Evolutionary conservation across 2,329 filamentous ascomycete species (phyloP), one percentile per base, ranked within the genome.

Genomic region (Neonectria sp.): DNA sequence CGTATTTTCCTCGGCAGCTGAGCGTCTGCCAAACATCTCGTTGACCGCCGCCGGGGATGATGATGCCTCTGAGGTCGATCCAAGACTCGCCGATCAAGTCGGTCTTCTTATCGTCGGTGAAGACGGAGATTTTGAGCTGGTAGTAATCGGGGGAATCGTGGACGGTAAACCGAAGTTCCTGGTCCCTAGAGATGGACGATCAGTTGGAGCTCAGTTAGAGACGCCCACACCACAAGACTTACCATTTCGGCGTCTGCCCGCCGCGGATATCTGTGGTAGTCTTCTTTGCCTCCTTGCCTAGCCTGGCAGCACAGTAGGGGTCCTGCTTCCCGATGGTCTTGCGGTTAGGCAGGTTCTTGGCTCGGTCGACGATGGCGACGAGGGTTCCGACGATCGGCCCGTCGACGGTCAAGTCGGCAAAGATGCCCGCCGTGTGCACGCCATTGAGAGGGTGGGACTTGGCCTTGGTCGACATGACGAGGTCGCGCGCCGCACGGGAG

Each of bases 281-380:
- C 87, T 98, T 98, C 85, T 97, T 97, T 55, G 96, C 96, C 82
- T 98, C 95, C 81, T 99, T 99, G 37, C 95, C 96, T 52, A 99
- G 84, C 60, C 96, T 88, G 35, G 95, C 95, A 43, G 96, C 96
- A 82, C 95, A 98, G 82, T 98, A 99, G 0, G 96, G 95, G 79
- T 98, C 95, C 84, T 99, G 96, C 83, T 99, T 99, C 63, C 96
- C 96, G 86, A 99, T 98, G 6, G 95, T 96, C 85, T 97, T 97
- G 74, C 95, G 86, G 83, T 99, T 99, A 57, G 96, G 96, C 73
- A 99, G 84, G 80, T 99, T 99, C 89, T 97, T 98, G 59, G 95
- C 96, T 73, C 95, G 90, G 83, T 99, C 96, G 77, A 98, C 90
- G 76, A 99, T 92, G 64, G 95, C 89, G 53, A 99, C 94, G 74